These are phyloP conservation scores for Aureobasidium vineae DNA, from an alignment of 2,329 filamentous ascomycete genomes.

Conservation along the genomic window DNA sequence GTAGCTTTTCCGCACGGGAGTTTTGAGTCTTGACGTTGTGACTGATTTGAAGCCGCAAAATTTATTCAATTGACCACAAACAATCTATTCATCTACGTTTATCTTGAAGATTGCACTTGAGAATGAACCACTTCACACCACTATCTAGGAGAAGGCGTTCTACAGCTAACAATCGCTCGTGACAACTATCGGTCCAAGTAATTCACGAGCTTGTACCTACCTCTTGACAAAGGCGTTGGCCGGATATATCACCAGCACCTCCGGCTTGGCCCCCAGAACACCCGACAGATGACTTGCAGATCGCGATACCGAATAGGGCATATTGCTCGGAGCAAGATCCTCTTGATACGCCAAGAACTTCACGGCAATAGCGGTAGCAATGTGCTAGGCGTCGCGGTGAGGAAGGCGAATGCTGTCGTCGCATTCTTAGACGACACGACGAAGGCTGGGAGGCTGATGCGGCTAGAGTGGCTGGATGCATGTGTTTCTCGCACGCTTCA, in stretches of 20 bases:
- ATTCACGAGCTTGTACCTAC: background rate
- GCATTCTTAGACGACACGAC: background rate
- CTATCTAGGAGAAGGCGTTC: background rate
- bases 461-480: slow-evolving; percentile 7
- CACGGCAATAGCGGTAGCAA: background rate
- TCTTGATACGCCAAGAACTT: background rate
- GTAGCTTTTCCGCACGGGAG: too few relatives aligned
- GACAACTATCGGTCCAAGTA: background rate
- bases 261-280: slow-evolving; percentile 20
- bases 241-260: background rate
- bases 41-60: slow-evolving; percentile 8
- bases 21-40: slow-evolving; percentile 14
- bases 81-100: background rate
- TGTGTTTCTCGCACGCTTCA: slow-evolving; percentile 18
- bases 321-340: slow-evolving; percentile 1
- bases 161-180: background rate
- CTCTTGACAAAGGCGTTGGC: background rate
- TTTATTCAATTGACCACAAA: slow-evolving; percentile 7
- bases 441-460: slow-evolving; percentile 10
- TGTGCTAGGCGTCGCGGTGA: background rate
- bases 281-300: slow-evolving; percentile 4
- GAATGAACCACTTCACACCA: too few relatives aligned
- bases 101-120: background rate
- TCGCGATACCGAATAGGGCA: background rate
- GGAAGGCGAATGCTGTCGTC: background rate